A percentile compares a stretch with the other conserved stretches of the same genome.
Conservation (phyloP, 805 yeast species). For the Candida odintsovae region DNA sequence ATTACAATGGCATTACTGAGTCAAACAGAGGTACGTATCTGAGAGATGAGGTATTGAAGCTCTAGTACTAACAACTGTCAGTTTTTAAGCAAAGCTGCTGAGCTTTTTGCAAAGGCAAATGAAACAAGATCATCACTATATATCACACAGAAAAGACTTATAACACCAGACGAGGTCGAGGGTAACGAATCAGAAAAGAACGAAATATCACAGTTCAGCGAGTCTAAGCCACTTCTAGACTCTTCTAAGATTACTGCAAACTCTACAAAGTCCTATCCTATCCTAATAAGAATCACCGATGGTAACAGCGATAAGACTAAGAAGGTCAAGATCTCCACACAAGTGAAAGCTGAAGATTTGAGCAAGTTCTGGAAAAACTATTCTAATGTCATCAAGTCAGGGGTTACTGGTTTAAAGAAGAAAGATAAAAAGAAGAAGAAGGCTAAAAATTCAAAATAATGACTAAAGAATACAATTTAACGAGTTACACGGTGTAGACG, state of each 20-base stretch:
- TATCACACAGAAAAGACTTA: conserved; percentile 52
- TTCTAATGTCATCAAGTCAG: conserved; percentile 59
- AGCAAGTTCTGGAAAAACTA: conserved; percentile 77
- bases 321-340: conserved; percentile 64
- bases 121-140: conserved; percentile 45
- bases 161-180: conserved; percentile 24
- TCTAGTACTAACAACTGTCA: conserved; percentile 3
- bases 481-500: neutral
- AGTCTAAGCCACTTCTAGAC: conserved; percentile 17
- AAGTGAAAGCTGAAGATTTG: conserved; percentile 54
- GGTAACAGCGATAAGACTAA: conserved; percentile 45
- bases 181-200: conserved; percentile 16
- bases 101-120: conserved; percentile 28
- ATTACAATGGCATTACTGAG: conserved; percentile 12
- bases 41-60: too few relatives aligned
- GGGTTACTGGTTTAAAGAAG: conserved; percentile 72
- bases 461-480: neutral
- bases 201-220: conserved; percentile 20
- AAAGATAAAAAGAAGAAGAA: conserved; percentile 73
- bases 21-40: conserved; percentile 14
- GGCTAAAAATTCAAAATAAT: conserved; percentile 31
- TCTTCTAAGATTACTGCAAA: conserved; percentile 24
- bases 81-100: conserved; percentile 23
- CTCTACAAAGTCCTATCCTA: conserved; percentile 39
- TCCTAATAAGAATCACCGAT: conserved; percentile 64